A percentile compares a stretch with the other conserved stretches of the same genome.
phyloP scores from a whole-genome alignment of 1,139 yeast genomes.

The Candida dubliniensis region DNA sequence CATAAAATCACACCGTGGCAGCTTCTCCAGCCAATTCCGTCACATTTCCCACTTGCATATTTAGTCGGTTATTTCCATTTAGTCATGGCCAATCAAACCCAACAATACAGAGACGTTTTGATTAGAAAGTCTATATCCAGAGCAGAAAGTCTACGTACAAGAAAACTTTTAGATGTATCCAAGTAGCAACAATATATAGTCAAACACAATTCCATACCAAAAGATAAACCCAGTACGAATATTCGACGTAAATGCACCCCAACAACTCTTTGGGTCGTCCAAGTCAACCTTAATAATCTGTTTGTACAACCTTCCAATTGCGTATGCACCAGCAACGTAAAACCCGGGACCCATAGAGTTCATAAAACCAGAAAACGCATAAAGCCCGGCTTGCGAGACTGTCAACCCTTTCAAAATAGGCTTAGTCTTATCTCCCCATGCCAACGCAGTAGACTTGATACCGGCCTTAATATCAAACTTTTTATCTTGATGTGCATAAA shows the following conservation, averaged over 20 bases:
- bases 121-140: constrained; percentile 31
- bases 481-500: constrained; percentile 98
- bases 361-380: constrained; percentile 72
- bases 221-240: constrained; percentile 79
- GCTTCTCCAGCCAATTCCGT: constrained; percentile 32
- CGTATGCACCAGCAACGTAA: constrained; percentile 61
- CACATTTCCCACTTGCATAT: constrained; percentile 31
- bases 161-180: constrained; percentile 36
- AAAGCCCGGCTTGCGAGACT: constrained; percentile 63
- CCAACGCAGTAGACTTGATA: constrained; percentile 90
- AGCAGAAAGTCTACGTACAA: constrained; percentile 22
- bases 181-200: constrained; percentile 56
- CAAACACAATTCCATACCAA: constrained; percentile 74
- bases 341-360: constrained; percentile 89
- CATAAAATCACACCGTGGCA: constrained; percentile 24
- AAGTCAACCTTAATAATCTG: constrained; percentile 74
- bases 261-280: constrained; percentile 77
- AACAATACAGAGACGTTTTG: constrained; percentile 19
- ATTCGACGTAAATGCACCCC: constrained; percentile 76
- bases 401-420: constrained; percentile 64
- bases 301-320: constrained; percentile 63
- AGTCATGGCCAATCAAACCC: constrained; percentile 23
- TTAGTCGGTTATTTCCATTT: constrained; percentile 28
- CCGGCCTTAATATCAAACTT: constrained; percentile 84
- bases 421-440: constrained; percentile 83